Base-by-base conservation (phyloP, 306 rosid genomes). In the Sesbania bispinosa region DNA sequence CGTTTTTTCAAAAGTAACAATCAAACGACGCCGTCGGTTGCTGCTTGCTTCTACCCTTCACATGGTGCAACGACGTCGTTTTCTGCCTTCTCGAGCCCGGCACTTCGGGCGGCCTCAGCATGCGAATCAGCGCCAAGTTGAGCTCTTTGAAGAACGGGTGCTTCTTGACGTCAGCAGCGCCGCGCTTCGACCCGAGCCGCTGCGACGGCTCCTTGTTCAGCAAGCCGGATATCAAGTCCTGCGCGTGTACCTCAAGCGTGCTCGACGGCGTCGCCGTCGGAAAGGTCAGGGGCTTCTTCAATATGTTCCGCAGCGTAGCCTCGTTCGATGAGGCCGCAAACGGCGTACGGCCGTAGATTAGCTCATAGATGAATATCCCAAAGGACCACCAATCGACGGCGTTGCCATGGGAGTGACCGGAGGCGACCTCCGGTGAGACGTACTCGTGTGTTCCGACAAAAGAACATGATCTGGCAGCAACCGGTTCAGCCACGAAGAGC, bases 351-450 rank as follows among this genome's bases (percentile, higher is more conserved):
- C 99, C 99, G 81, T 91, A 94, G 39, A 91, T 85, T 23, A 94
- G 77, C 77, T 94, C 99, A 83, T 86, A 94, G 66, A 94, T 76
- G 42, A 94, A 94, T 18, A 91, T 69, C 1, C 99, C 99, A 6
- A 83, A 94, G 1, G 99, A 89, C 99, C 99, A 94, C 99, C 99
- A 94, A 60, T 94, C 99, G 0, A 94, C 99, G 15, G 99, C 99
- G 86, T 91, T 94, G 0, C 99, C 99, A 67, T 94, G 99, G 10
- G 93, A 86, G 30, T 76, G 11, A 0, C 99, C 99, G 47, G 95
- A 66, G 35, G 99, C 99, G 0, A 94, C 99, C 7, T 94, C 99
- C 4, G 99, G 99, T 0, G 99, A 84, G 4, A 94, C 96, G 76
- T 94, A 94, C 59, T 94, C 99, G 54, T 94, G 99, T 0, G 99